Conservation (phyloP, 371 early-diverging fungal species). For the Mucor mucedo region DNA sequence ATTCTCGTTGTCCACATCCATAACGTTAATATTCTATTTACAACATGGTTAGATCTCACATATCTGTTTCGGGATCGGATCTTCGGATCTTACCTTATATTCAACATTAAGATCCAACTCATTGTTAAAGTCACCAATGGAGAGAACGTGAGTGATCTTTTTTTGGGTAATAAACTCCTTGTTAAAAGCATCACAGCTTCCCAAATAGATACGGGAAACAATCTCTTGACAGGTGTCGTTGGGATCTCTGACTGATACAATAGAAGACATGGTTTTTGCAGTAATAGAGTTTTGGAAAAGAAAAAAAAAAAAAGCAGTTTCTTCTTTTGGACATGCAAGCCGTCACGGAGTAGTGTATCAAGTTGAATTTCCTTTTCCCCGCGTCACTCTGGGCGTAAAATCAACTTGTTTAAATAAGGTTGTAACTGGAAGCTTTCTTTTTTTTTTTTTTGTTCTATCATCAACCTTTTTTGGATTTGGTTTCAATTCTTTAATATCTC, state of each 20-base stretch:
- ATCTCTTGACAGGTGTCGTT: slow-evolving; percentile 37
- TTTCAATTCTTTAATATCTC: not conserved
- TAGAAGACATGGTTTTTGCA: not conserved
- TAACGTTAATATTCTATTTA: slow-evolving; percentile 56
- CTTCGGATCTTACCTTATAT: slow-evolving; percentile 41
- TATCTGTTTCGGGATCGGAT: not conserved
- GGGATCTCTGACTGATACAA: slow-evolving; percentile 13
- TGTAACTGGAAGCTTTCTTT: no score
- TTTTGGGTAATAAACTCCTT: slow-evolving; percentile 38
- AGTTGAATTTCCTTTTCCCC: not conserved
- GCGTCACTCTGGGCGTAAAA: no score
- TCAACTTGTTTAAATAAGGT: no score
- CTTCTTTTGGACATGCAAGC: not conserved
- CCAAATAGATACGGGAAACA: slow-evolving; percentile 50
- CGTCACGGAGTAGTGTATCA: not conserved
- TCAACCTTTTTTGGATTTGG: not conserved
- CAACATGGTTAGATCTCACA: slow-evolving; percentile 5
- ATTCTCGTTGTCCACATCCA: slow-evolving; percentile 71
- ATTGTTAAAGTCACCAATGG: slow-evolving; percentile 47
- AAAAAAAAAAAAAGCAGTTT: not conserved
- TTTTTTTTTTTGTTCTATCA: not conserved
- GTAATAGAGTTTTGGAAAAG: not conserved
- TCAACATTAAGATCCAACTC: slow-evolving; percentile 30
- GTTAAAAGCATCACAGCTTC: slow-evolving; percentile 38
- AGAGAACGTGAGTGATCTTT: slow-evolving; percentile 69